Evolutionary conservation across 176 grass and related monocot genomes (phyloP), one percentile per base, ranked within the genome.

Genomic region (Cenchrus fungigraminus): DNA sequence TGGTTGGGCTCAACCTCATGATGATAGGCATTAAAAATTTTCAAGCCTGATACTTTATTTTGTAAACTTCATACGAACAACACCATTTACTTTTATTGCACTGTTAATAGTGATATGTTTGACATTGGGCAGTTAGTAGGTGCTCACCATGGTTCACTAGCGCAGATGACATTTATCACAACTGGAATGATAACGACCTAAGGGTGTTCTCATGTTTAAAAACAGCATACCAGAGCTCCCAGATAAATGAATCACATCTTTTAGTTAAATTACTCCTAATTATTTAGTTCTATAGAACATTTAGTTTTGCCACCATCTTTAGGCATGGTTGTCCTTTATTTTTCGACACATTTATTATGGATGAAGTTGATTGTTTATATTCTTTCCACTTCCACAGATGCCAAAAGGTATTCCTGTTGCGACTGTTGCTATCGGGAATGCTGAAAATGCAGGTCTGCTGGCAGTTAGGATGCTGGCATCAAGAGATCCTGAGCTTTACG

Each of bases 341-440:
- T 86, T 31, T 55, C 9, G 6, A 13, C 7, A 47, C 3, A 66
- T 59, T 71, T 64, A 12, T 83, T 78, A 65, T 28, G n/a, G 20
- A 54, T 12, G 14, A 70, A 83, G n/a, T 66, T 90, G 44, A 83
- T 51, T 75, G 8, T 75, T 90, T 45, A 22, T 68, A 59, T 59
- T 87, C 47, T 85, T 6, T 70, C 13, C 8, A 69, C 57, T 79
- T 73, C 32, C 53, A 55, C 86, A 99, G 97, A 96, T 99, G 94
- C 90, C 94, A 4, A 99, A 95, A 85, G 91, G 94, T 87, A 92
- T 94, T 80, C 94, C 97, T 50, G 94, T 99, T 82, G 90, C 84
- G 42, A 87, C 91, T 40, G 43, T 94, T 86, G 91, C 91, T 61
- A 94, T 96, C 32, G 91, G 84, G 72, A 99, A 94, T 86, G 93